These are phyloP conservation scores for Solanum paucissectum DNA, from an alignment of 257 asterid genomes.

Conservation along the genomic window DNA sequence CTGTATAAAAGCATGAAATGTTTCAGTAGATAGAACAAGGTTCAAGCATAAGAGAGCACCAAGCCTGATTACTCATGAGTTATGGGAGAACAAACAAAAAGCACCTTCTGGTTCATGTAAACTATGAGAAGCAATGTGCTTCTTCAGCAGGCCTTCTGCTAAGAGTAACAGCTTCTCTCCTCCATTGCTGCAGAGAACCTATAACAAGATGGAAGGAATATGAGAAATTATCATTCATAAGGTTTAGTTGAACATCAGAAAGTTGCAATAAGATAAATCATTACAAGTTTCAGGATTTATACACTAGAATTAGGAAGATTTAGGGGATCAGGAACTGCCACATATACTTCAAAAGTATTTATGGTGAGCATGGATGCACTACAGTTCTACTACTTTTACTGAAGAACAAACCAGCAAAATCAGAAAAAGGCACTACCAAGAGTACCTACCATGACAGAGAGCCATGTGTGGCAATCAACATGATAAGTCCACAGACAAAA, in stretches of 20 bases:
- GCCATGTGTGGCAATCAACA: neutral
- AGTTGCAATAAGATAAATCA: neutral
- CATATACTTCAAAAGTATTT: neutral
- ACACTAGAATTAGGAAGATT: neutral
- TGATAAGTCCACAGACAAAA: neutral
- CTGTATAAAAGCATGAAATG: constrained; percentile 43
- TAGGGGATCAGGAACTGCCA: neutral
- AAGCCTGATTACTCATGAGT: constrained; percentile 8
- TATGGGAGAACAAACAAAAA: constrained; percentile 9
- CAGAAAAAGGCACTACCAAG: neutral
- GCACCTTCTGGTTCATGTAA: constrained; percentile 96
- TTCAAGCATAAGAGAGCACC: neutral
- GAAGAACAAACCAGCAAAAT: neutral
- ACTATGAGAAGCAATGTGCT: constrained; percentile 82
- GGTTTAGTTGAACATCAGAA: neutral
- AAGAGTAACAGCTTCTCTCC: constrained; percentile 64
- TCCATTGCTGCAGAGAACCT: constrained; percentile 84
- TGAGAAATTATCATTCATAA: constrained; percentile 4
- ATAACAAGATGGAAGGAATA: constrained; percentile 13
- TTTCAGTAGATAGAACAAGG: constrained; percentile 20
- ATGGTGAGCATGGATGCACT: neutral
- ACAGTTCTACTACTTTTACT: neutral
- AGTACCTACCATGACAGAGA: neutral
- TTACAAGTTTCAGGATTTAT: neutral
- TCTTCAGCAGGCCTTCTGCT: constrained; percentile 96